phyloP scores from a whole-genome alignment of 306 rosid species.

The Adenanthera pavonina region DNA sequence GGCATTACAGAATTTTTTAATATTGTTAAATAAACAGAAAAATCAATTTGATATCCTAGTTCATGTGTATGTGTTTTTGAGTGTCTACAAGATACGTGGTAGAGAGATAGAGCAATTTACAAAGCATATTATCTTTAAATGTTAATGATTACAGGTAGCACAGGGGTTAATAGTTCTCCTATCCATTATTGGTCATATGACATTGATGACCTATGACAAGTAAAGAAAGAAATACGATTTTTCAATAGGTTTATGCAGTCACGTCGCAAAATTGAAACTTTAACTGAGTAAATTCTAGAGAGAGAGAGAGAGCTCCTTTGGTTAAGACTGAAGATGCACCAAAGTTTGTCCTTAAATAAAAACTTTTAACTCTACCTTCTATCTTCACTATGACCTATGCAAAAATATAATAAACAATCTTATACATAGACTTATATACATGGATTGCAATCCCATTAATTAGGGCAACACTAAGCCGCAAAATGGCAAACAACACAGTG shows the following conservation, averaged over 20 bases:
- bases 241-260: neutral
- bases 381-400: neutral
- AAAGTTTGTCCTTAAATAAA: conserved; percentile 2
- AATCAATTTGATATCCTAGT: conserved; percentile 5
- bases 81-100: neutral
- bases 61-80: neutral
- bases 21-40: neutral
- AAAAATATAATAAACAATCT: neutral
- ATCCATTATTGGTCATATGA: conserved; percentile 19
- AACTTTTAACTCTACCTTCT: neutral
- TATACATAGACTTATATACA: too few relatives aligned
- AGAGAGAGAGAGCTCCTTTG: conserved; percentile 17
- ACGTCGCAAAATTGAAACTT: conserved; percentile 1
- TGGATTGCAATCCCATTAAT: neutral
- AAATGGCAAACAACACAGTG: neutral
- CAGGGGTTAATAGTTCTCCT: neutral
- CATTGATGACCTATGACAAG: conserved; percentile 2
- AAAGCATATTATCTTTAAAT: neutral
- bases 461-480: conserved; percentile 5
- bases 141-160: conserved; percentile 13
- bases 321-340: conserved; percentile 5
- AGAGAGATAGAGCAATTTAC: neutral
- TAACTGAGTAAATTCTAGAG: neutral
- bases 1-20: neutral
- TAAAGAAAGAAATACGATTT: conserved; percentile 11